phyloP scores from a whole-genome alignment of 2,329 filamentous ascomycete genomes.

The Tolypocladium paradoxum region DNA sequence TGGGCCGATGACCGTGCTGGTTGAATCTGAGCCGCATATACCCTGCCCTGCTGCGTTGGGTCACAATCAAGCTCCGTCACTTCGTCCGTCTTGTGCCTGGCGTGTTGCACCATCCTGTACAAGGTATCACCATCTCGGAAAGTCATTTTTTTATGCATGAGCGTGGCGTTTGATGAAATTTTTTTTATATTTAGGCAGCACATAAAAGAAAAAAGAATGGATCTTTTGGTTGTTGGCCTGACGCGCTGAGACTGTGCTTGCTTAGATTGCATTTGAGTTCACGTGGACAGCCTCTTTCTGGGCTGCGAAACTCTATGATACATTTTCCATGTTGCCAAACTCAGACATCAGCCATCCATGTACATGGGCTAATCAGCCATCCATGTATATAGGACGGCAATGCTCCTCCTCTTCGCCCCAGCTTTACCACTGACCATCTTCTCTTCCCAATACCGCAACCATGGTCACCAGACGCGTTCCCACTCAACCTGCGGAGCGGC shows the following conservation, averaged over 20 bases:
- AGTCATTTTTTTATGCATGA: conserved; percentile 20
- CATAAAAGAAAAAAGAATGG: not conserved
- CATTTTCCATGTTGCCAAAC: not conserved
- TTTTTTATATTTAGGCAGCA: not conserved
- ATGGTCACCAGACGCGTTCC: too few relatives aligned
- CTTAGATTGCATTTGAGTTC: not conserved
- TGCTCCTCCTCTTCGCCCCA: not conserved
- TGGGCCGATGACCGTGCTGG: conserved; percentile 6
- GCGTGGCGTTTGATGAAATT: conserved; percentile 21
- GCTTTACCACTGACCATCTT: not conserved
- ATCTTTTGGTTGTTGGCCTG: not conserved
- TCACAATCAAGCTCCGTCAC: not conserved
- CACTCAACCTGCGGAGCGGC: too few relatives aligned
- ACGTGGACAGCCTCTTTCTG: not conserved
- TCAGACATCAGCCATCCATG: not conserved
- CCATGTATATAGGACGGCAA: not conserved
- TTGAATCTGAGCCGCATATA: conserved; percentile 1
- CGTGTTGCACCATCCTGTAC: not conserved
- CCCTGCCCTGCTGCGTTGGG: not conserved
- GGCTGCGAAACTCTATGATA: not conserved
- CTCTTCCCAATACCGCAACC: not conserved
- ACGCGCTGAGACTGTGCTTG: not conserved
- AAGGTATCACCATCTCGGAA: conserved; percentile 7
- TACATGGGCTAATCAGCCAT: not conserved
- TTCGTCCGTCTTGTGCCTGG: not conserved